These are phyloP conservation scores for Odontarrhena argentea DNA, from an alignment of 345 rosid species.

Conservation along the genomic window DNA sequence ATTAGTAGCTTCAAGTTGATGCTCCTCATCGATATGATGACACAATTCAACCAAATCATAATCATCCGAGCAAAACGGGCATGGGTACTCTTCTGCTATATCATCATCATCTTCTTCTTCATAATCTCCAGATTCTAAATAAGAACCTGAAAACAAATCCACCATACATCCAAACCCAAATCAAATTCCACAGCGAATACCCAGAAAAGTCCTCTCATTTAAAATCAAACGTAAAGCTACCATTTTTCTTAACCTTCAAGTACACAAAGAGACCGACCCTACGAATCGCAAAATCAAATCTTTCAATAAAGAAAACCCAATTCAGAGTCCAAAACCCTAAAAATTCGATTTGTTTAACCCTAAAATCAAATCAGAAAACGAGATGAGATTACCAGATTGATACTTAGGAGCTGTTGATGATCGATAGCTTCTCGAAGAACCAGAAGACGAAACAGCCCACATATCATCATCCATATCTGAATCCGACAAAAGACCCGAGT, in stretches of 20 bases:
- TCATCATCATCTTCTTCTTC: slow-evolving; percentile 36
- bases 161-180: slow-evolving; percentile 1
- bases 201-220: background rate
- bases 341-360: background rate
- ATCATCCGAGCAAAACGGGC: slow-evolving; percentile 40
- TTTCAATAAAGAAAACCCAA: slow-evolving; percentile 1
- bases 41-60: slow-evolving; percentile 39
- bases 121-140: slow-evolving; percentile 29
- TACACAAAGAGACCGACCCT: background rate
- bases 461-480: slow-evolving; percentile 39
- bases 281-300: background rate
- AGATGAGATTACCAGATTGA: slow-evolving; percentile 29
- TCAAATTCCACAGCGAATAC: background rate
- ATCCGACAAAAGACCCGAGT: background rate
- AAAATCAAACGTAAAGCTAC: slow-evolving; percentile 30
- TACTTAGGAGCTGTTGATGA: slow-evolving; percentile 35
- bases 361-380: background rate
- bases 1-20: slow-evolving; percentile 33
- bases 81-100: slow-evolving; percentile 30
- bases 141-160: slow-evolving; percentile 19
- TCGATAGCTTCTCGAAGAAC: slow-evolving; percentile 37
- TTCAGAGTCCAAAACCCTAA: background rate
- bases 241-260: background rate
- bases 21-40: slow-evolving; percentile 40
- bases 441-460: slow-evolving; percentile 40